These are phyloP conservation scores for Calonectria multiphialidica DNA, from an alignment of 2,329 filamentous ascomycete genomes.

Conservation along the genomic window DNA sequence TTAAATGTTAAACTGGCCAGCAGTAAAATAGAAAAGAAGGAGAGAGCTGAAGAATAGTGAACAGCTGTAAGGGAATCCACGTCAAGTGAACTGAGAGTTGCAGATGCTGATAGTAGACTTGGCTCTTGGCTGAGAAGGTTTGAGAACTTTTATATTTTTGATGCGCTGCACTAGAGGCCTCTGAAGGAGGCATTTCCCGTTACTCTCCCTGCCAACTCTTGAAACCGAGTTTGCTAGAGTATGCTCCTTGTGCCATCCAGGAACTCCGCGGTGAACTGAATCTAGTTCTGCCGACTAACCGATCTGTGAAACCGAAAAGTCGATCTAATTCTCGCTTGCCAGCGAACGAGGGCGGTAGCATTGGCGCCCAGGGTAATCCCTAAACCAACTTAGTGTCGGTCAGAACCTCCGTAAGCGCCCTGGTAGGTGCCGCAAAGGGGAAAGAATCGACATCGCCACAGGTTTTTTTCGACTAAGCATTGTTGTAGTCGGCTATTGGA, in stretches of 20 bases:
- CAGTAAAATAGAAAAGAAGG: slow-evolving; percentile 9
- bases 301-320: background rate
- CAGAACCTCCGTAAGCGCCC: background rate
- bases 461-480: background rate
- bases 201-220: background rate
- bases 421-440: slow-evolving; percentile 9
- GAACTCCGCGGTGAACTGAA: background rate
- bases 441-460: background rate
- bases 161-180: background rate
- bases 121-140: slow-evolving; percentile 6
- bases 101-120: background rate
- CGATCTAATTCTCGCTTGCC: background rate
- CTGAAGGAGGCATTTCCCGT: background rate
- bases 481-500: background rate
- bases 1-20: slow-evolving; percentile 16
- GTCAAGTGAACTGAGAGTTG: background rate
- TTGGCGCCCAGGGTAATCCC: slow-evolving; percentile 7
- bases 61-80: background rate
- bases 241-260: background rate
- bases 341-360: background rate
- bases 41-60: background rate
- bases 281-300: slow-evolving; percentile 11
- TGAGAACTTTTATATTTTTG: slow-evolving; percentile 20
- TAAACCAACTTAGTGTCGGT: slow-evolving; percentile 3
- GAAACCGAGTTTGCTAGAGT: background rate